These are phyloP conservation scores for Aspergillus sp. DNA, from an alignment of 2,329 filamentous ascomycete genomes.

Conservation along the genomic window DNA sequence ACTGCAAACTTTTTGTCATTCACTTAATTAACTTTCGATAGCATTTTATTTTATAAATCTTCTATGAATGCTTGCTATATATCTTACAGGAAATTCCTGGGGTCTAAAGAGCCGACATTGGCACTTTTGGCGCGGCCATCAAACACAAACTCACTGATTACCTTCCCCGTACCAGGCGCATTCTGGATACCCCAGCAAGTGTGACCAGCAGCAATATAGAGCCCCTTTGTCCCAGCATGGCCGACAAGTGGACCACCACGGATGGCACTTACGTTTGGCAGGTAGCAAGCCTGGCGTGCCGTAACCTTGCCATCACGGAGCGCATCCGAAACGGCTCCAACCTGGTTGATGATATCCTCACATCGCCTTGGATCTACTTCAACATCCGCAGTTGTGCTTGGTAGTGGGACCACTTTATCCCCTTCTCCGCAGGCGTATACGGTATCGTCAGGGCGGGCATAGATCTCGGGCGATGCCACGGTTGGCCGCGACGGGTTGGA, in stretches of 20 bases:
- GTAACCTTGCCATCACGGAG: conserved; percentile 69
- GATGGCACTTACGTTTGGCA: conserved; percentile 67
- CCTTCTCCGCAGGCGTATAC: conserved; percentile 94
- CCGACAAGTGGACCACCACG: conserved; percentile 76
- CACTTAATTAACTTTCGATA: too few species aligned
- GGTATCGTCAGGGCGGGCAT: conserved; percentile 82
- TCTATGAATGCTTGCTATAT: neutral
- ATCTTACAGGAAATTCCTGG: conserved; percentile 52
- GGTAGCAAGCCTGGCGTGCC: conserved; percentile 84
- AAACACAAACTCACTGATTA: conserved; percentile 77
- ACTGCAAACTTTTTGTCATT: too few species aligned
- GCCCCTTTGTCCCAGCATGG: conserved; percentile 66
- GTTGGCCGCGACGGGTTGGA: conserved; percentile 54
- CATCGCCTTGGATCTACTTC: conserved; percentile 73
- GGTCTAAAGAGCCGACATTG: conserved; percentile 65
- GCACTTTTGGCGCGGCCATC: conserved; percentile 70
- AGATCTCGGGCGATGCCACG: conserved; percentile 84
- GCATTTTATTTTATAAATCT: neutral
- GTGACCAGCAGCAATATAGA: conserved; percentile 85
- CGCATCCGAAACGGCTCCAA: conserved; percentile 55
- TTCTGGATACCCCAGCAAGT: conserved; percentile 99
- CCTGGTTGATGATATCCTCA: conserved; percentile 81
- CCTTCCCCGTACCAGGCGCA: conserved; percentile 78
- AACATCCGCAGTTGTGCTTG: conserved; percentile 72
- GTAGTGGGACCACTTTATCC: conserved; percentile 72